Evolutionary conservation across 1,284 basidiomycete species (phyloP).

Genomic region (Trichosporon faecale): DNA sequence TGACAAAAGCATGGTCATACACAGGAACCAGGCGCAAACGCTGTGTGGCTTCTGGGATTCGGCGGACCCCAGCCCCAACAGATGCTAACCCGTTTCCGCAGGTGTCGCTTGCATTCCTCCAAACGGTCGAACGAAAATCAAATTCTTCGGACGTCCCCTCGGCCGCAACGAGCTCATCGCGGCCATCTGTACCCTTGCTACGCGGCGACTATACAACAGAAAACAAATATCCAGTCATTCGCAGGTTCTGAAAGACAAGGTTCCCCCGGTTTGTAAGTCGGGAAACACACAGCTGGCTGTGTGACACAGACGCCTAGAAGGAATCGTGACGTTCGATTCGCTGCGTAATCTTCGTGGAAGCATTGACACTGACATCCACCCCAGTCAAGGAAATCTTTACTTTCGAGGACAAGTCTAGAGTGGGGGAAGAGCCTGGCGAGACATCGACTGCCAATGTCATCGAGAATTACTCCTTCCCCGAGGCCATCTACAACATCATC

Average conservation of each 20-base stretch:
- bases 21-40: neutral
- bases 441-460: conserved; percentile 27
- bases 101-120: conserved; percentile 33
- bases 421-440: conserved; percentile 21
- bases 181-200: conserved; percentile 55
- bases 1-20: neutral
- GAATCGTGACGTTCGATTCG: neutral
- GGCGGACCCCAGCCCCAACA: neutral
- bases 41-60: neutral
- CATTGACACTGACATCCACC: conserved; percentile 9
- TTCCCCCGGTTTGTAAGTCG: conserved; percentile 24
- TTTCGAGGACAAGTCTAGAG: conserved; percentile 28
- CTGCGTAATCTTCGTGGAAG: neutral
- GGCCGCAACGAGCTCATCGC: conserved; percentile 58
- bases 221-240: conserved; percentile 52
- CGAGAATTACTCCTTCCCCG: conserved; percentile 25
- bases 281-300: neutral
- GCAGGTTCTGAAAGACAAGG: conserved; percentile 49
- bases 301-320: neutral
- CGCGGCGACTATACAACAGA: conserved; percentile 45
- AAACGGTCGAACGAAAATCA: conserved; percentile 47
- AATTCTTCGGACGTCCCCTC: conserved; percentile 55
- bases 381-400: conserved; percentile 30
- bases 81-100: conserved; percentile 15
- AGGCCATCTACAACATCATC: conserved; percentile 25